Conservation (phyloP, 345 rosid species). For the Gossypium sturtianum region DNA sequence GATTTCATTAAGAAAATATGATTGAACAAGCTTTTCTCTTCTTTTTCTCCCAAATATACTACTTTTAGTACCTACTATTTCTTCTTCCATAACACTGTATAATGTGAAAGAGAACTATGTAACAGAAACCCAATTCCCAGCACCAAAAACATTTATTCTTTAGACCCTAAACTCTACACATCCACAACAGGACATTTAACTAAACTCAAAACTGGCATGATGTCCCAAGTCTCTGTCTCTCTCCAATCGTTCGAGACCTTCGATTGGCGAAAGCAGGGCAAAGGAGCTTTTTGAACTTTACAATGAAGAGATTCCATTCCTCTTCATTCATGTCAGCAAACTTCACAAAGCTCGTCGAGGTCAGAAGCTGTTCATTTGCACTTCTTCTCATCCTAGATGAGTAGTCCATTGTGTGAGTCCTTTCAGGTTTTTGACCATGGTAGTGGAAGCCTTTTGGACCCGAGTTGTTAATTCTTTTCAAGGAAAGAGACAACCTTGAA, state of each 20-base stretch:
- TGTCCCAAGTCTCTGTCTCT: constrained; percentile 93
- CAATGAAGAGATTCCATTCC: constrained; percentile 73
- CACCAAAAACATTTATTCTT: constrained; percentile 15
- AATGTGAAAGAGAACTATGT: not conserved
- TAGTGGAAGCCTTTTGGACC: constrained; percentile 34
- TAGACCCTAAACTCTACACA: not conserved
- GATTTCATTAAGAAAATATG: too few species aligned
- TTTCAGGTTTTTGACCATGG: not conserved
- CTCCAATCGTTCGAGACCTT: constrained; percentile 55
- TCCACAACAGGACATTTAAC: not conserved
- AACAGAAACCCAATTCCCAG: constrained; percentile 11
- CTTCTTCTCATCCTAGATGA: constrained; percentile 35
- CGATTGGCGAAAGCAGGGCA: constrained; percentile 61
- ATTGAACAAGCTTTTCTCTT: too few species aligned
- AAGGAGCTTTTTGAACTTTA: constrained; percentile 67
- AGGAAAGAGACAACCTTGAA: not conserved
- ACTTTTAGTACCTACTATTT: not conserved
- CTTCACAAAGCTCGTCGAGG: constrained; percentile 67
- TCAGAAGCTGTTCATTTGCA: constrained; percentile 82
- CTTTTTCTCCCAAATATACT: not conserved
- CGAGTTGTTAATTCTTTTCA: constrained; percentile 12
- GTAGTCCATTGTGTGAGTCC: not conserved
- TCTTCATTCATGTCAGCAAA: constrained; percentile 76
- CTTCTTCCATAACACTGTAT: not conserved
- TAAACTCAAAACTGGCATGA: constrained; percentile 90